Base-by-base conservation (phyloP, 352 stramenopile species). In the Thalassiosira allenii region DNA sequence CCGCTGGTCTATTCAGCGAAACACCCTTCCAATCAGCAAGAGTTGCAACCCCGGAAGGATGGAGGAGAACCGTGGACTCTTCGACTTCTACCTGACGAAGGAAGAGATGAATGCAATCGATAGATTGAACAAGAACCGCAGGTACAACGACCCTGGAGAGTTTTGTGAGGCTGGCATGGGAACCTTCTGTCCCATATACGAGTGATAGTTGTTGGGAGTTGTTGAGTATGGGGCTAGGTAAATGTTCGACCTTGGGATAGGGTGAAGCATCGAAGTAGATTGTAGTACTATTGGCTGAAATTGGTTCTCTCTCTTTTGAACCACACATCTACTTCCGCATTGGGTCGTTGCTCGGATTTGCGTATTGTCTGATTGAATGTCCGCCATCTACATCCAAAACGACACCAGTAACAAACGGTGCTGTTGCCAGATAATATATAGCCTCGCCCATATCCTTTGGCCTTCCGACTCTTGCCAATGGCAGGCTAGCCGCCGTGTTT, bases 91-190 rank as follows among this genome's bases (percentile, higher is more conserved):
- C 37, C 81, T 96, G 1, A 81, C 72, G 1, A 76, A 86, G 9
- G 82, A 94, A 70, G 89, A 96, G 20, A 93, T 96, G 84, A 68
- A 68, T 25, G 32, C 43, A 27, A 88, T 96, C 37, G 87, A 91
- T 66, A 40, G 34, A 23, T 82, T 96, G 49, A 94, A 96, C 78
- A 84, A 89, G 54, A 92, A 95, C 67, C 74, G 65, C 23, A 83
- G 92, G 17, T 96, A 94, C 81, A 95, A 95, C 78, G 92, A 96
- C 79, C 90, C 91, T 47, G 91, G 90, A 25, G 75, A 75, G 9
- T 95, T 95, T 73, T 92, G 84, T 73, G 76, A 93, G 72, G 29
- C n/a, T 34, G 83, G 77, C 2, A 91, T 95, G 75, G 90, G 90
- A 33, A 93, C 87, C 6, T 94, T 94, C 58, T 93, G 88, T 72